Base-by-base conservation (phyloP, 1,284 basidiomycete species). In the Fistulinella staudtii region DNA sequence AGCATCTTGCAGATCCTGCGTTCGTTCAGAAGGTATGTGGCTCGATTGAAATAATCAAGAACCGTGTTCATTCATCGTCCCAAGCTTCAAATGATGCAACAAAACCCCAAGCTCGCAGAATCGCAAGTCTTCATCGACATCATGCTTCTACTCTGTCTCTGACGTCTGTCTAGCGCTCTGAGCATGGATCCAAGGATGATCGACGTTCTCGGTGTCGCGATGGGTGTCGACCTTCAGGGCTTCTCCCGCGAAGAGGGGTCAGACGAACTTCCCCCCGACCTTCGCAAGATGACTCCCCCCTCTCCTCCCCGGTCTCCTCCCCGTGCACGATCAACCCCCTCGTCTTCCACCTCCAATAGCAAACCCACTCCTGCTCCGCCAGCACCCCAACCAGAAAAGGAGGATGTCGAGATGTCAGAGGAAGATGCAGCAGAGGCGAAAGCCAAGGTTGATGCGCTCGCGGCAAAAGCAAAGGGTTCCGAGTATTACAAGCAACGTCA, bases 171-270 rank as follows among this genome's bases (percentile, higher is more conserved):
- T 50, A 81, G 79, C 8, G 68, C 75, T 55, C 68, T 89, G 57
- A 72, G 80, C 55, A 45, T 43, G 15, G 93, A 98, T 67, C 83
- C 93, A 28, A 80, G 94, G 48, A 95, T 96, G 90, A 89, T 97
- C 67, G 83, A 88, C 57, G 93, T 93, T 17, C 76, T 97, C 49
- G 94, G 94, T 51, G 94, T 84, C 9, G 76, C 93, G 49, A 93
- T 97, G 89, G 93, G 93, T 38, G 79, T 98, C 55, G 93, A 98
- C 67, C 79, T 98, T 65, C 84, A 91, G 65, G 92, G 87, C 40
- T 90, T 90, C 66, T 76, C 82, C 47, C 77, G 93, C 46, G 85
- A 88, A 21, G 89, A 92, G 70, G 92, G 90, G 31, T 90, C 89
- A 8, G 77, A 86, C 47, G 89, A 91, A 47, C 71, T 87, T 41